phyloP scores from a whole-genome alignment of 2,329 filamentous ascomycete species.

The Fusarium papillatum region DNA sequence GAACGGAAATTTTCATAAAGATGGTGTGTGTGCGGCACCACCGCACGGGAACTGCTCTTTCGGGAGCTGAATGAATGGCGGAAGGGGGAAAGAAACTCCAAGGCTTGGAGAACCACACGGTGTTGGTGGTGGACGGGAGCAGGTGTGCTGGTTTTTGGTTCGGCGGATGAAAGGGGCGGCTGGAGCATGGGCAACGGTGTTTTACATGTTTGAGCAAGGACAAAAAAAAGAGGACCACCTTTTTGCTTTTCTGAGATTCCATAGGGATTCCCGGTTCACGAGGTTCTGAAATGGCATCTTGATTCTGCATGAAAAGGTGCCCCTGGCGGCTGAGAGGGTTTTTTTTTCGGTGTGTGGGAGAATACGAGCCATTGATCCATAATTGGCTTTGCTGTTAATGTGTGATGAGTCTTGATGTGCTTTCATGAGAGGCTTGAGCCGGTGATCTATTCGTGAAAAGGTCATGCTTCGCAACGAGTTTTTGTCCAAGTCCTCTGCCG shows the following conservation, averaged over 20 bases:
- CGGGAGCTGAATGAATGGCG: constrained; percentile 9
- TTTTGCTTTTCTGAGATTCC: constrained; percentile 48
- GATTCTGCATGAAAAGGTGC: constrained; percentile 47
- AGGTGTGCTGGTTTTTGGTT: constrained; percentile 33
- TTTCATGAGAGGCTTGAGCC: background rate
- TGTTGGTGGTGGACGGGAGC: constrained; percentile 30
- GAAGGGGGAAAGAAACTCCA: constrained; percentile 10
- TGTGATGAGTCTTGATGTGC: background rate
- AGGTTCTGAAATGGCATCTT: constrained; percentile 53
- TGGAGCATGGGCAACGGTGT: constrained; percentile 53
- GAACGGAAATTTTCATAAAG: constrained; percentile 22
- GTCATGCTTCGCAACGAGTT: background rate
- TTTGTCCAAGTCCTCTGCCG: background rate
- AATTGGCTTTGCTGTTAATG: constrained; percentile 9
- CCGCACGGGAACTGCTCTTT: constrained; percentile 16
- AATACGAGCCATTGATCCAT: background rate
- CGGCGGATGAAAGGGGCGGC: constrained; percentile 42
- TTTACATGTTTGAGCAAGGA: constrained; percentile 52
- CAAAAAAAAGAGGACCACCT: constrained; percentile 36
- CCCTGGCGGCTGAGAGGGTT: constrained; percentile 7
- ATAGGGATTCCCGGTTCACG: constrained; percentile 46
- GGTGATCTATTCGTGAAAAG: background rate
- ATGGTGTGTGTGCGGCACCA: background rate
- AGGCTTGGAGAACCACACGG: constrained; percentile 26
- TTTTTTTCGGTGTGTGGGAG: background rate